Base-by-base conservation (phyloP, 495 filamentous ascomycete genomes). In the Recurvomyces mirabilis region DNA sequence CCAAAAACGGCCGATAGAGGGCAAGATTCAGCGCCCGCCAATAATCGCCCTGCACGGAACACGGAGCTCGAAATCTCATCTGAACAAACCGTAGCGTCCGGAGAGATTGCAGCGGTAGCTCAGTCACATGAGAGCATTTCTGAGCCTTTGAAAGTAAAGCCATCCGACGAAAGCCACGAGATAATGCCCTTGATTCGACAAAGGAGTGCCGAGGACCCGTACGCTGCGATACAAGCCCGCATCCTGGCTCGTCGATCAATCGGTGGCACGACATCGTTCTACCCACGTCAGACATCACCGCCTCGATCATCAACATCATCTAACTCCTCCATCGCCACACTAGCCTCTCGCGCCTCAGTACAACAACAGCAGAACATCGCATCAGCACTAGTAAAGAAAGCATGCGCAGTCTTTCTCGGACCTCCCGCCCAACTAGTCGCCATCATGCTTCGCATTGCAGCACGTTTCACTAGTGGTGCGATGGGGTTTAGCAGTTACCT, bases 361-460 rank as follows among this genome's bases (percentile, higher is more conserved):
- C 57, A 68, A 32, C 64, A 73, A 38, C 69, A 75, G 18, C 66
- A 74, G 38, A 69, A 76, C 25, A 67, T 87, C 19, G 77, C 84
- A 1, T 66, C 73, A 9, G 73, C 75, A 0, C 70, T 94, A 19
- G 66, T 93, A 14, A 73, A 79, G 21, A 86, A 82, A 61, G 86
- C 84, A 0, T 78, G 75, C 56, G 74, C 82, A 15, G 68, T 91
- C 3, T 66, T 93, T 1, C 63, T 93, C 20, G 73, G 81, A 0
- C 85, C 86, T 6, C 85, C 87, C 0, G 71, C 78, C 18, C 74
- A 84, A 46, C 70, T 94, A 6, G 69, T 93, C 26, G 68, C 75
- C 6, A 62, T 91, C 30, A 83, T 94, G 68, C 69, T 94, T 6
- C 75, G 75, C 38, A 82, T 94, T 22, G 84, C 87, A 2, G 77